Base-by-base conservation (phyloP, 2,329 filamentous ascomycete species). In the Plenodomus lindquistii region DNA sequence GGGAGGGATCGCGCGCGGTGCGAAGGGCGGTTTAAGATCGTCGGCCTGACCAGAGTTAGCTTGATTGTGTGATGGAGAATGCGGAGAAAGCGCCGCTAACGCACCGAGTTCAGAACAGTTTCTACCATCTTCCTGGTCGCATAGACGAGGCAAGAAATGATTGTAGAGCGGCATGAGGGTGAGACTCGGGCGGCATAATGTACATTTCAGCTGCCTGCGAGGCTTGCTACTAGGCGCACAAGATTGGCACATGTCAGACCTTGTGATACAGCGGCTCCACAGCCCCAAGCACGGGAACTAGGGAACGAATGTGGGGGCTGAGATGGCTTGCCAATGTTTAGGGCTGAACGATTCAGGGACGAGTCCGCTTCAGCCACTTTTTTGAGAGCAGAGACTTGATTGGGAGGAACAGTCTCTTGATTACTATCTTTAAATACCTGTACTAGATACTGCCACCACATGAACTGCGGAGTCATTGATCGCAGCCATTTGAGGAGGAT, bases 21-120 rank as follows among this genome's bases (percentile, higher is more conserved):
- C 40, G 46, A 70, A 70, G 3, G 67, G 67, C 7, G 65, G 61
- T 8, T 46, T 52, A 34, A 62, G 51, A 5, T 19, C 20, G 6
- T 18, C 31, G 11, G 21, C 40, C 49, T 57, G 11, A 13, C 11
- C 15, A 24, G 22, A 11, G 27, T 31, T 31, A 31, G 27, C 27
- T 15, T 31, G 6, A 31, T 8, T 15, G 6, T 31, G 27, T 31
- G 11, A 31, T 13, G 4, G 10, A 13, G 27, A 31, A 31, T 8
- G 10, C 27, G 11, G 27, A 31, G 27, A 13, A 31, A 7, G 15
- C 27, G 27, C 6, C 6, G 27, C 6, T 4, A 31, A 44, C 40
- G 9, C 48, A 57, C 48, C 19, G 34, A 31, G 4, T 44, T 35
- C 15, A 49, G 2, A 40, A 37, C 11, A 45, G 48, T 29, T 59